These are phyloP conservation scores for Isoetes taiwanensis DNA, from an alignment of 75 land plant species.

Conservation along the genomic window DNA sequence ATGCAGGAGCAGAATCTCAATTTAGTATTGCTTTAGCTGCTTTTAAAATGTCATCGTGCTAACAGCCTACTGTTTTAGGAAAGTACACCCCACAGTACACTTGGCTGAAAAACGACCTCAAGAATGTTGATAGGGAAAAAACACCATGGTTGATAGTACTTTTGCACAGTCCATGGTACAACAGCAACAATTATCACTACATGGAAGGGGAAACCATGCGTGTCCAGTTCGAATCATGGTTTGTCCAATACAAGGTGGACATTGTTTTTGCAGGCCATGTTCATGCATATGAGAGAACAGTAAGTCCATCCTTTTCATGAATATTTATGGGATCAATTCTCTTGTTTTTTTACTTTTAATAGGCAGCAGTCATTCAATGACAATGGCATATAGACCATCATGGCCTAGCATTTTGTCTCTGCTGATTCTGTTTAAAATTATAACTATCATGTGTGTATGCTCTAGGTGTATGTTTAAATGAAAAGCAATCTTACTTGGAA, in stretches of 20 bases:
- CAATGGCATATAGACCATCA: no score
- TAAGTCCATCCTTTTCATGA: slow-evolving; percentile 37
- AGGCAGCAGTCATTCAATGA: no score
- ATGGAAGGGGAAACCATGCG: slow-evolving; percentile 95
- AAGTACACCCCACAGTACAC: slow-evolving; percentile 65
- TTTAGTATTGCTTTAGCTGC: no score
- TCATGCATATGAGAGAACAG: slow-evolving; percentile 95
- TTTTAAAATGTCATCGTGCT: no score
- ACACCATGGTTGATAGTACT: slow-evolving; percentile 94
- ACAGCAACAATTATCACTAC: slow-evolving; percentile 67
- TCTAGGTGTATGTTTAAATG: no score
- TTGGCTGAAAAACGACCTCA: slow-evolving; percentile 48
- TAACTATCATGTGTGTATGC: no score
- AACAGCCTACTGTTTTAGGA: slow-evolving; percentile 33
- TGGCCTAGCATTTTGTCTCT: no score
- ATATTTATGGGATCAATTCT: no score
- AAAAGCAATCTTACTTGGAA: no score
- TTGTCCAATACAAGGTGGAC: slow-evolving; percentile 56
- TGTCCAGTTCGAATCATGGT: slow-evolving; percentile 52
- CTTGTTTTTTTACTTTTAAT: no score
- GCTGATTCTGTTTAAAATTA: no score
- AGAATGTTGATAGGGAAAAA: slow-evolving; percentile 51
- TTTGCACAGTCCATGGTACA: slow-evolving; percentile 82
- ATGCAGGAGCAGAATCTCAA: no score
- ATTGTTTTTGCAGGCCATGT: slow-evolving; percentile 90